Evolutionary conservation across 352 stramenopile genomes (phyloP).

Genomic region (Plasmopara halstedii): DNA sequence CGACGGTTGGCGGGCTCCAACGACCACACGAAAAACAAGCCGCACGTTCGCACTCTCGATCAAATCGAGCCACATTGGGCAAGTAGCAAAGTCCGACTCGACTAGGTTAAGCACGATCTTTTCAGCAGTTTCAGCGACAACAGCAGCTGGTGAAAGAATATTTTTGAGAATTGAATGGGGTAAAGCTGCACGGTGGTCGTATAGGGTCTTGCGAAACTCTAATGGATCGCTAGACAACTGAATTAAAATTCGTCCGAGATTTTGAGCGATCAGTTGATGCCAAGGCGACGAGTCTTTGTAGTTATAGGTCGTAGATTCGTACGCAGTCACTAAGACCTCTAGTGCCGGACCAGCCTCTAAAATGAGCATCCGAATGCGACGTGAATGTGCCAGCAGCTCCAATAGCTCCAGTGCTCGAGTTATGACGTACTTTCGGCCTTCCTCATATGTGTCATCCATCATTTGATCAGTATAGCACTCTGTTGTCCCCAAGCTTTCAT

Average conservation of each 20-base stretch:
- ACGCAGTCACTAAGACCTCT: slow-evolving; percentile 46
- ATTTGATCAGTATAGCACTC: slow-evolving; percentile 7
- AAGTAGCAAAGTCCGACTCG: slow-evolving; percentile 75
- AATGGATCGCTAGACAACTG: slow-evolving; percentile 64
- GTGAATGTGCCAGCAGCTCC: slow-evolving; percentile 43
- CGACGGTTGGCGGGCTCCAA: slow-evolving; percentile 38
- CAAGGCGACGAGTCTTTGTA: slow-evolving; percentile 27
- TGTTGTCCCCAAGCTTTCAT: slow-evolving; percentile 15
- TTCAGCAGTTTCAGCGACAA: slow-evolving; percentile 54
- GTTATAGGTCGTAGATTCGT: slow-evolving; percentile 33
- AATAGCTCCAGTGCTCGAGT: slow-evolving; percentile 40
- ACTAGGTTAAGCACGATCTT: slow-evolving; percentile 72
- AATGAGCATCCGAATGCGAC: slow-evolving; percentile 61
- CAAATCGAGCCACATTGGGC: slow-evolving; percentile 68
- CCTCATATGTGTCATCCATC: slow-evolving; percentile 13
- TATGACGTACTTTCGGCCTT: slow-evolving; percentile 23
- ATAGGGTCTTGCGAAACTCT: slow-evolving; percentile 75
- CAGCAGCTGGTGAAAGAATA: slow-evolving; percentile 40
- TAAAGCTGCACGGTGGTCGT: slow-evolving; percentile 52
- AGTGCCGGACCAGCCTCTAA: slow-evolving; percentile 51
- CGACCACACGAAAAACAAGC: slow-evolving; percentile 50
- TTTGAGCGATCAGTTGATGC: slow-evolving; percentile 34
- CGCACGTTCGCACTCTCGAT: slow-evolving; percentile 59
- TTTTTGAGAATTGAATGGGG: slow-evolving; percentile 55
- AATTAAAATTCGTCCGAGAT: slow-evolving; percentile 53